Conservation (phyloP, 2,329 filamentous ascomycete genomes). For the Alternaria hordeiaustralica region DNA sequence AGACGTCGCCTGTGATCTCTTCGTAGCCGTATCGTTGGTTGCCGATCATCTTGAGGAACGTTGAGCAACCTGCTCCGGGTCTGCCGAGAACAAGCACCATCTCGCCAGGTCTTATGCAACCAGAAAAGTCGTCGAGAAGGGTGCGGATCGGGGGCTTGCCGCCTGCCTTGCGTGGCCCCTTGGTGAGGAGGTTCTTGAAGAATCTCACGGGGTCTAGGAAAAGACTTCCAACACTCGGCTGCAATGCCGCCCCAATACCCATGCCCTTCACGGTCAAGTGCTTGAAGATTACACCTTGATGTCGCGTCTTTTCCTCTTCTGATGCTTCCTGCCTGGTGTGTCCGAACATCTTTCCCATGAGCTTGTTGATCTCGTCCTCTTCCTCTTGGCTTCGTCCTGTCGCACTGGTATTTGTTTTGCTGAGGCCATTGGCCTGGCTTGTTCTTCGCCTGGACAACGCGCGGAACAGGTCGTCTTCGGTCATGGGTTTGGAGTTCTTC, state of each 20-base stretch:
- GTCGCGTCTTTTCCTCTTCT: constrained; percentile 72
- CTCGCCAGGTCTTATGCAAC: constrained; percentile 74
- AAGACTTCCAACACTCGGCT: constrained; percentile 67
- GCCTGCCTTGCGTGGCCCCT: constrained; percentile 48
- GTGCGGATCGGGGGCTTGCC: constrained; percentile 66
- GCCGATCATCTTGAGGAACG: constrained; percentile 71
- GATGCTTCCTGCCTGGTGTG: constrained; percentile 67
- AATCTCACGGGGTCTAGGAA: constrained; percentile 63
- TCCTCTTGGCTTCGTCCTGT: constrained; percentile 38
- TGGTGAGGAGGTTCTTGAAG: constrained; percentile 59
- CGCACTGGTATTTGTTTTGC: constrained; percentile 31
- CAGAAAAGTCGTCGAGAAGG: constrained; percentile 69
- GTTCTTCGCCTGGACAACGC: constrained; percentile 59
- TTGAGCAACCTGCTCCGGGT: constrained; percentile 74
- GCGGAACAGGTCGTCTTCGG: constrained; percentile 61
- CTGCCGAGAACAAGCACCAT: constrained; percentile 72
- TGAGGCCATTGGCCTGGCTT: constrained; percentile 28
- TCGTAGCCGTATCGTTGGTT: constrained; percentile 68
- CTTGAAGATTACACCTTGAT: constrained; percentile 71
- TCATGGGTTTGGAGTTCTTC: constrained; percentile 41
- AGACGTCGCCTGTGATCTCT: constrained; percentile 62
- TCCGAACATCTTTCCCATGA: constrained; percentile 77
- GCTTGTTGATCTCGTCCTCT: constrained; percentile 63
- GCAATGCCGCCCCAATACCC: constrained; percentile 67
- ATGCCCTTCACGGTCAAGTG: constrained; percentile 68